Base-by-base conservation (phyloP, 2,329 filamentous ascomycete genomes). In the Saccharata proteae region DNA sequence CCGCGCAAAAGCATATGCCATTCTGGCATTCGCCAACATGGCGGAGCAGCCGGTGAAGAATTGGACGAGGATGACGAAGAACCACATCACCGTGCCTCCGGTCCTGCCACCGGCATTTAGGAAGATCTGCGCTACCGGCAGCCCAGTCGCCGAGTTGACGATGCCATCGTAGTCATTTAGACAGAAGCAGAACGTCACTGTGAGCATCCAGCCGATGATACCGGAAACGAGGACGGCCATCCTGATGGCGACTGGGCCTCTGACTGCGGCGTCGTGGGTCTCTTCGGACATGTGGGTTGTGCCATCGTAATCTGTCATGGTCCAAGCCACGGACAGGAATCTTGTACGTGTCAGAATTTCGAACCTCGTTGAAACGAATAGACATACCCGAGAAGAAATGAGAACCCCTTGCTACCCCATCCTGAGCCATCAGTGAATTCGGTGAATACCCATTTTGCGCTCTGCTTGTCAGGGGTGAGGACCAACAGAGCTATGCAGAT, bases 281-380 rank as follows among this genome's bases (percentile, higher is more conserved):
- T 78, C 73, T 57, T 77, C 74, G 2, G 71, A 74, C 66, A 78
- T 76, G 43, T 77, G 74, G 5, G 73, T 76, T 8, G 74, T 78
- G 26, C 68, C 72, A 42, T 77, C 73, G 46, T 77, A 77, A 45
- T 77, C 73, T 5, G 73, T 78, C 72, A 78, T 77, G n/a, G 71
- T 74, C 67, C 67, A 71, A 14, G 67, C 64, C 10, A 71, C 67
- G 11, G 65, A 68, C 5, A 71, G 49, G 40, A 70, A 70, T 16
- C 59, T 61, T 40, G 15, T 18, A 21, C 20, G 29, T 40, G 43
- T 20, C 21, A 17, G 15, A 26, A 30, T 17, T 13, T 24, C 26
- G 12, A 12, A 19, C 9, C n/a, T n/a, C n/a, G n/a, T n/a, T n/a
- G n/a, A n/a, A n/a, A n/a, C n/a, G n/a, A n/a, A n/a, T 45, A 48